Conservation (phyloP, 148 eudicot genomes). For the Rhododendron ovatum region DNA sequence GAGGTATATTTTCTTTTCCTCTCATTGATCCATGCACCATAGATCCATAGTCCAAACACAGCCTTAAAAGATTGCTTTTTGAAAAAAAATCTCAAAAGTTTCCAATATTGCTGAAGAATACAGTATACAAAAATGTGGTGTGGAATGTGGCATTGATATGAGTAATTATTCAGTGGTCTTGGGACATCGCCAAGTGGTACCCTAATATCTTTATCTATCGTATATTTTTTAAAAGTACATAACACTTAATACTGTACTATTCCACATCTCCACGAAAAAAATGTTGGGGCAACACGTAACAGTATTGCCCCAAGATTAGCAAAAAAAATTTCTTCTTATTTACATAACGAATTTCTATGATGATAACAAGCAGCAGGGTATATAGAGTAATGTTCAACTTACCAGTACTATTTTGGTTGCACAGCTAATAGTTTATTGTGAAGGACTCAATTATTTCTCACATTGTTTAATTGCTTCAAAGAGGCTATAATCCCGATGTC, state of each 20-base stretch:
- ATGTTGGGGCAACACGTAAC: too few species aligned
- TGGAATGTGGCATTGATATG: neutral
- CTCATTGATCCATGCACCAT: neutral
- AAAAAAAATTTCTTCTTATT: too few species aligned
- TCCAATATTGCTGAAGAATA: neutral
- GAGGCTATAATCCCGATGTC: neutral
- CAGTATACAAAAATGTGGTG: neutral
- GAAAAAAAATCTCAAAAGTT: neutral
- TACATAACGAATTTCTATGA: neutral
- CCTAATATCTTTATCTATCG: too few species aligned
- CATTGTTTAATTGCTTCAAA: neutral
- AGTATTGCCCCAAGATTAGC: too few species aligned
- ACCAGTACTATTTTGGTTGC: neutral
- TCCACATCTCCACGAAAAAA: too few species aligned
- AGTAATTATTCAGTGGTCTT: too few species aligned
- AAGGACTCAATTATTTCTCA: neutral
- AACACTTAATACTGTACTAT: too few species aligned
- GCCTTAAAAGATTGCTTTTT: neutral
- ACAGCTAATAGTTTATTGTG: neutral
- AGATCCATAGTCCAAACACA: neutral
- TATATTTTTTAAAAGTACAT: too few species aligned
- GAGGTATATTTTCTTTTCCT: neutral
- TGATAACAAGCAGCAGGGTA: neutral
- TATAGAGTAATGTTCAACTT: neutral
- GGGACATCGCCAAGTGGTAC: too few species aligned